Percentiles rank a stretch among this genome's conserved stretches.
These are phyloP conservation scores for Pterula multifida DNA, from an alignment of 1,284 basidiomycete species.

Conservation along the genomic window DNA sequence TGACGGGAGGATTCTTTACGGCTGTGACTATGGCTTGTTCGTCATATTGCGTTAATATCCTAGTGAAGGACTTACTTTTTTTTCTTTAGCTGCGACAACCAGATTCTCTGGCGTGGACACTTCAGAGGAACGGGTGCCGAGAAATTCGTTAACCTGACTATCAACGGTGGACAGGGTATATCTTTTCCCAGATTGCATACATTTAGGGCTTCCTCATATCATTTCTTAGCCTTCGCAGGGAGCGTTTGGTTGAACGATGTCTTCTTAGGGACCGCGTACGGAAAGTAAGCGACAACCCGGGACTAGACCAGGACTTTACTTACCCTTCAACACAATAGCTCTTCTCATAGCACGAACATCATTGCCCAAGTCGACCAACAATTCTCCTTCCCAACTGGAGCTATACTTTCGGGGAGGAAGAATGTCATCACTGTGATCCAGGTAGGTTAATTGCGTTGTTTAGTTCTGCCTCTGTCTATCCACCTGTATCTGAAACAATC, in stretches of 20 bases:
- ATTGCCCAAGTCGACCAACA: conserved; percentile 51
- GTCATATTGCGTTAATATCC: conserved; percentile 18
- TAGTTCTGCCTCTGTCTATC: too few relatives aligned
- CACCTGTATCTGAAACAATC: too few relatives aligned
- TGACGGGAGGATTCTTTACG: conserved; percentile 64
- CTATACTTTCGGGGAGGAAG: conserved; percentile 36
- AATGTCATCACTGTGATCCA: conserved; percentile 71
- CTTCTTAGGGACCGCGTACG: conserved; percentile 61
- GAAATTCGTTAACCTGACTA: conserved; percentile 54
- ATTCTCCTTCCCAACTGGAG: conserved; percentile 47
- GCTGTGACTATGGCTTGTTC: conserved; percentile 75
- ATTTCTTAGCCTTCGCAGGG: conserved; percentile 50
- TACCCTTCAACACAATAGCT: conserved; percentile 24
- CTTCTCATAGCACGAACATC: conserved; percentile 46
- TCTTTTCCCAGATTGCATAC: too few relatives aligned
- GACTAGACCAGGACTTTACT: conserved; percentile 1
- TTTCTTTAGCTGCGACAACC: conserved; percentile 57
- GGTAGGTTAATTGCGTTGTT: too few relatives aligned
- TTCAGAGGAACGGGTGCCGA: conserved; percentile 50
- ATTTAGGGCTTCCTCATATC: conserved; percentile 9
- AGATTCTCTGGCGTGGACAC: conserved; percentile 71
- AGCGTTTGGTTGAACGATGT: conserved; percentile 70
- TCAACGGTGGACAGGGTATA: conserved; percentile 69
- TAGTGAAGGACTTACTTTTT: neutral
- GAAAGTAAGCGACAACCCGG: conserved; percentile 37